Conservation (phyloP, 371 early-diverging fungal species). For the Mucor velutinosus region DNA sequence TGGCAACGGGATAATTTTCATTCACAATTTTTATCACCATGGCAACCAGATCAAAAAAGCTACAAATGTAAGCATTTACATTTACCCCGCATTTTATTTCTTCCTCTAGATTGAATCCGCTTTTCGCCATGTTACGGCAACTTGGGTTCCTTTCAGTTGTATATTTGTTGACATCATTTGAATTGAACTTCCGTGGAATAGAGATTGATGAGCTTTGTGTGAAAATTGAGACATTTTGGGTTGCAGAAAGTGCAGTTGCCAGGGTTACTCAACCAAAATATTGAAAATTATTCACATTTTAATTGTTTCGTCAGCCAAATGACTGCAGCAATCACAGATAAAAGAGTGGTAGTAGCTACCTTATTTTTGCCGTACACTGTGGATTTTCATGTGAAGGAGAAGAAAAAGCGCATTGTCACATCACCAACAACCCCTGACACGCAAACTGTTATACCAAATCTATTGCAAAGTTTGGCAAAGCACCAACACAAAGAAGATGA, state of each 20-base stretch:
- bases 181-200: not conserved
- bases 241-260: not conserved
- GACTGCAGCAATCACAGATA: slow-evolving; percentile 29
- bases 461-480: slow-evolving; percentile 44
- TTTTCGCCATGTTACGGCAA: slow-evolving; percentile 16
- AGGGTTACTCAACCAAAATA: not conserved
- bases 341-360: slow-evolving; percentile 66
- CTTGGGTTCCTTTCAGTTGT: not conserved
- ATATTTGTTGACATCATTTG: slow-evolving; percentile 2
- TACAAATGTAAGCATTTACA: not conserved
- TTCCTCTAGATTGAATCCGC: slow-evolving; percentile 5
- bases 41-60: not conserved
- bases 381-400: slow-evolving; percentile 48
- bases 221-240: not conserved
- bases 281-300: not conserved
- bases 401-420: slow-evolving; percentile 8
- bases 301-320: slow-evolving; percentile 5
- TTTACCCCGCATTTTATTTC: slow-evolving; percentile 15
- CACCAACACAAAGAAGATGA: slow-evolving; percentile 21
- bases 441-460: slow-evolving; percentile 25
- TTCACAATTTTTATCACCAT: not conserved
- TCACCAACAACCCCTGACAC: not conserved
- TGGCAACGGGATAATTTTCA: not conserved
- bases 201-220: not conserved
- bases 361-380: slow-evolving; percentile 74